phyloP scores from a whole-genome alignment of 495 filamentous ascomycete genomes.

The Cercophora scortea region DNA sequence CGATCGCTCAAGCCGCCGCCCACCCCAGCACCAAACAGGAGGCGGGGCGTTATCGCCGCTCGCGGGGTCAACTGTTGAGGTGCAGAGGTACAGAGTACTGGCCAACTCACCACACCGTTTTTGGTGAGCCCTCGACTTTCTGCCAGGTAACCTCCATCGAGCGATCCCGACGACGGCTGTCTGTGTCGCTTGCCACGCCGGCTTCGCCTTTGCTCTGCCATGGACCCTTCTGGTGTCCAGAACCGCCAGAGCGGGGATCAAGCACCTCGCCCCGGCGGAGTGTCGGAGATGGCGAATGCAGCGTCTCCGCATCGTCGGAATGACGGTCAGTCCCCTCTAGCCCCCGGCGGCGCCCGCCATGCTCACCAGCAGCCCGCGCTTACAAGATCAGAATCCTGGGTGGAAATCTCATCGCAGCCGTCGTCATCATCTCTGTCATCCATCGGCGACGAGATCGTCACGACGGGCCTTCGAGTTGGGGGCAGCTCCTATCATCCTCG shows the following conservation, averaged over 20 bases:
- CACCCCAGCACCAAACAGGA: no score
- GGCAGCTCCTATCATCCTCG: slow-evolving; percentile 41
- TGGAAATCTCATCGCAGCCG: slow-evolving; percentile 88
- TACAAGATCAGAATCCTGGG: slow-evolving; percentile 80
- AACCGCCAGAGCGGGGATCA: slow-evolving; percentile 3
- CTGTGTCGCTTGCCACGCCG: no score
- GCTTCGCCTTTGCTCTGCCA: neutral
- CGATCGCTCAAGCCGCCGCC: no score
- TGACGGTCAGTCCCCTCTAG: slow-evolving; percentile 25
- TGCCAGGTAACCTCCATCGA: neutral
- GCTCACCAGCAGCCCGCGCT: slow-evolving; percentile 6
- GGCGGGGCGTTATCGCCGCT: no score
- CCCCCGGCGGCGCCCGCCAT: neutral
- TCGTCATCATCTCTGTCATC: slow-evolving; percentile 88
- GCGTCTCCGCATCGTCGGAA: slow-evolving; percentile 21
- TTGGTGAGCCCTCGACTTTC: neutral
- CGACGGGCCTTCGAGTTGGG: slow-evolving; percentile 72
- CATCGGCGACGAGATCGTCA: slow-evolving; percentile 79
- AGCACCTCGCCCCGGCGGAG: slow-evolving; percentile 3
- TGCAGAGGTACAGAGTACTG: no score
- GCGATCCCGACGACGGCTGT: neutral
- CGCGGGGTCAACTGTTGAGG: no score
- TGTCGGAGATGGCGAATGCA: slow-evolving; percentile 2
- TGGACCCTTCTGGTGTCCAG: slow-evolving; percentile 15
- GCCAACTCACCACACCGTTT: neutral